These are phyloP conservation scores for Fusarium verticillioides DNA, from an alignment of 2,329 filamentous ascomycete genomes.

Conservation along the genomic window DNA sequence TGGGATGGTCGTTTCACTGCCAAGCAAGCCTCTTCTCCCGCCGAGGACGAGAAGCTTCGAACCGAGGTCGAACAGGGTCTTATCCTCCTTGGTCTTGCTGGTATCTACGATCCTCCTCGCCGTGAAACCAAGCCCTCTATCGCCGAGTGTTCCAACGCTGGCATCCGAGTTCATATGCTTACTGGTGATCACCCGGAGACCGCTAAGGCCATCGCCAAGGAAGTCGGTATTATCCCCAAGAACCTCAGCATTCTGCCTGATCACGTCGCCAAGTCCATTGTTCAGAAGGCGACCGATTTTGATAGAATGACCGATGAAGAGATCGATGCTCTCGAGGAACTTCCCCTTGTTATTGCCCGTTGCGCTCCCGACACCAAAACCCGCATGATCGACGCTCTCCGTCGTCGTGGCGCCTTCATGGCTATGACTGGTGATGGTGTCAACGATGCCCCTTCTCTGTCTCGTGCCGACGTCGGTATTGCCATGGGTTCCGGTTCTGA, in stretches of 20 bases:
- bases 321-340: slow-evolving; percentile 78
- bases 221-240: slow-evolving; percentile 80
- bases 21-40: slow-evolving; percentile 48
- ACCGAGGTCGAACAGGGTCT: slow-evolving; percentile 73
- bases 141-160: slow-evolving; percentile 74
- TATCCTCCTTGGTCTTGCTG: slow-evolving; percentile 81
- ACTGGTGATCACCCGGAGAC: slow-evolving; percentile 86
- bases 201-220: slow-evolving; percentile 79
- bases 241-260: slow-evolving; percentile 69
- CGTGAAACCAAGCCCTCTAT: slow-evolving; percentile 81
- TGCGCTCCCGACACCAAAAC: slow-evolving; percentile 90
- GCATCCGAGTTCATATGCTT: slow-evolving; percentile 85
- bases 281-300: slow-evolving; percentile 82
- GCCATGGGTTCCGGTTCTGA: slow-evolving; percentile 91
- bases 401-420: slow-evolving; percentile 78
- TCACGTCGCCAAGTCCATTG: slow-evolving; percentile 73
- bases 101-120: slow-evolving; percentile 87
- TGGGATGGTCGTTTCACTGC: slow-evolving; percentile 61
- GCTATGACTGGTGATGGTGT: slow-evolving; percentile 93
- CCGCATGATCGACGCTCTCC: slow-evolving; percentile 89
- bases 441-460: slow-evolving; percentile 85
- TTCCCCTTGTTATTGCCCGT: slow-evolving; percentile 84
- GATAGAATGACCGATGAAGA: slow-evolving; percentile 80
- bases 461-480: slow-evolving; percentile 85
- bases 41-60: slow-evolving; percentile 62